Evolutionary conservation across 1,284 basidiomycete species (phyloP).

Genomic region (Cryptococcus amylolentus): DNA sequence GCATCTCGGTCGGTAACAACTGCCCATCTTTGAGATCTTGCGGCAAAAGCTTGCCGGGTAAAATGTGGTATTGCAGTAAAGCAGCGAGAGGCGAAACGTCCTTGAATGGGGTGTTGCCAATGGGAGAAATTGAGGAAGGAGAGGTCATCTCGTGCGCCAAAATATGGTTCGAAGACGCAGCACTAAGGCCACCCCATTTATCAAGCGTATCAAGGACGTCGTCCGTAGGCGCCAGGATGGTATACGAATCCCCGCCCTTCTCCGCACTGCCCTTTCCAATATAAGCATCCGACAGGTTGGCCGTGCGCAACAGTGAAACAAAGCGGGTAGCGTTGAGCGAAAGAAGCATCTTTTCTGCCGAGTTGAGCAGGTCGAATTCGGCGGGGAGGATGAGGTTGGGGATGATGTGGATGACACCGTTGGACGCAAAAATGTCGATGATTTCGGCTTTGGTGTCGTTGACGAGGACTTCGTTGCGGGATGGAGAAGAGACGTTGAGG

Average conservation of each 20-base stretch:
- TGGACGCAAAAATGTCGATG: conserved; percentile 84
- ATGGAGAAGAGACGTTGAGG: conserved; percentile 59
- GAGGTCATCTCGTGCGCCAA: neutral
- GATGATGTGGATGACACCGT: conserved; percentile 86
- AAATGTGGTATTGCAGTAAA: conserved; percentile 69
- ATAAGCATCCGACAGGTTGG: conserved; percentile 64
- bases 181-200: conserved; percentile 34
- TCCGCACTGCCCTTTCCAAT: conserved; percentile 60
- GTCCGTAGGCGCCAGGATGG: conserved; percentile 84
- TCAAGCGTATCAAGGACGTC: conserved; percentile 62
- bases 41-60: conserved; percentile 69
- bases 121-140: neutral
- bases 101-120: conserved; percentile 19
- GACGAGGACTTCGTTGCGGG: conserved; percentile 58
- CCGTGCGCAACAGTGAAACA: conserved; percentile 79
- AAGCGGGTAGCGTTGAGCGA: conserved; percentile 85
- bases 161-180: neutral
- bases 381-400: conserved; percentile 76
- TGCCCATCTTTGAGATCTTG: conserved; percentile 68
- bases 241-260: conserved; percentile 57
- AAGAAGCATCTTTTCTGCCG: conserved; percentile 75
- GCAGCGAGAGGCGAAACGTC: conserved; percentile 38
- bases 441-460: conserved; percentile 62
- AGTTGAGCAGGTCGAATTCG: conserved; percentile 65
- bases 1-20: conserved; percentile 73